Base-by-base conservation (phyloP, 108 stramenopile genomes). In the Mediolabrus comicus region DNA sequence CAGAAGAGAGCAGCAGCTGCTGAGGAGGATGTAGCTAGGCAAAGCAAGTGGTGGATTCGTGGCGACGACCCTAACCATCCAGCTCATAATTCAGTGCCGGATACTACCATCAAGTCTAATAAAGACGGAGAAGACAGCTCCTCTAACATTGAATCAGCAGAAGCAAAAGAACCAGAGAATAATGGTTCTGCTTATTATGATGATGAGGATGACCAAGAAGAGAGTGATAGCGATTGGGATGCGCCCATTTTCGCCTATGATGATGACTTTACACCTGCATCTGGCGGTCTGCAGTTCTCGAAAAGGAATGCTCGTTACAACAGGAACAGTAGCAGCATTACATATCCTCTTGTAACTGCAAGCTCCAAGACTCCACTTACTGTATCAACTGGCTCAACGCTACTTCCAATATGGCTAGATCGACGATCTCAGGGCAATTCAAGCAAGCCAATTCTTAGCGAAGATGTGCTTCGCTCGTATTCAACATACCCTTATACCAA, bases 31-130 rank as follows among this genome's bases (percentile, higher is more conserved):
- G 75, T 49, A 52, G 38, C 28, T 9, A n/a, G 39, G 3, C 75
- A 70, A n/a, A 77, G 75, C 46, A 68, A 65, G 39, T 77, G 75
- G 75, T 77, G 75, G 75, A 62, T 77, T 0, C 56, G 36, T 8
- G 75, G 75, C 8, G 17, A 65, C 12, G 69, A 77, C 51, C 75
- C 75, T 1, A 41, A 70, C 8, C 75, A 77, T 69, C 75, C 75
- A 2, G 33, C 75, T 10, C 56, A 67, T 60, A 33, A 68, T n/a
- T 26, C 28, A 24, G 35, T 30, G 26, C 22, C 9, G 46, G 46
- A 49, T 49, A 6, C 22, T 3, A 49, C 9, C 16, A 9, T 49
- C 46, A 49, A 49, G 22, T 49, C 46, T 19, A 8, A 27, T 19
- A 27, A 19, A 5, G 28, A 43, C 34, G 12, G 38, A 33, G 26